Percentiles rank a stretch among this genome's conserved stretches.
Conservation (phyloP, 2,329 filamentous ascomycete genomes). For the Ceratocystiopsis minuta region DNA sequence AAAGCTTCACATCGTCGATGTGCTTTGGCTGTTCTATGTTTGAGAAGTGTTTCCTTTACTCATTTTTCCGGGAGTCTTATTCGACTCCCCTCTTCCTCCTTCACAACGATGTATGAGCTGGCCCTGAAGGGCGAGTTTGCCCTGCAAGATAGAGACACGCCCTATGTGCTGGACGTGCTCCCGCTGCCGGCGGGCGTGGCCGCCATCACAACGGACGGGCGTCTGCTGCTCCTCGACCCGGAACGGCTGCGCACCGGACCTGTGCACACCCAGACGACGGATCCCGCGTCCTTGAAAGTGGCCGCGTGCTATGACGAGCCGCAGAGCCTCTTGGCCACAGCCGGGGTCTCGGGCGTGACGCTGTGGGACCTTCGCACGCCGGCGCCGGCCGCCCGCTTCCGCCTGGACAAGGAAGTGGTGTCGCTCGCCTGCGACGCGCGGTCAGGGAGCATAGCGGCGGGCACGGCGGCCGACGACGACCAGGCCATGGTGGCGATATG, state of each 20-base stretch:
- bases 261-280: too few relatives aligned
- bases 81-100: too few relatives aligned
- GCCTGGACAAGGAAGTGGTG: conserved; percentile 24
- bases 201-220: conserved; percentile 52
- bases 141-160: conserved; percentile 20
- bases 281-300: too few relatives aligned
- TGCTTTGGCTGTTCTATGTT: neutral
- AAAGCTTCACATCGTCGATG: neutral
- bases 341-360: conserved; percentile 33
- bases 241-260: conserved; percentile 24
- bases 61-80: too few relatives aligned
- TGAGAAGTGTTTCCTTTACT: neutral
- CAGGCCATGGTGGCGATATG: conserved; percentile 43
- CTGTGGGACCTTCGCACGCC: conserved; percentile 45
- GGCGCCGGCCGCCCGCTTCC: conserved; percentile 10
- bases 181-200: conserved; percentile 34
- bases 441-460: conserved; percentile 46
- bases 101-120: conserved; percentile 23
- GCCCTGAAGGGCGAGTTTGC: conserved; percentile 21
- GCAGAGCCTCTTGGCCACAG: conserved; percentile 37
- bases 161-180: conserved; percentile 40
- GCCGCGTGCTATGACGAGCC: too few relatives aligned
- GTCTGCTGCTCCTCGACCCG: conserved; percentile 47
- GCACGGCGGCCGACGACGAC: conserved; percentile 53
- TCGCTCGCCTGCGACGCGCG: conserved; percentile 43